Percentiles rank a stretch among this genome's conserved stretches.
These are phyloP conservation scores for Tricholoma hemisulphureum DNA, from an alignment of 768 basidiomycete genomes.

Conservation along the genomic window DNA sequence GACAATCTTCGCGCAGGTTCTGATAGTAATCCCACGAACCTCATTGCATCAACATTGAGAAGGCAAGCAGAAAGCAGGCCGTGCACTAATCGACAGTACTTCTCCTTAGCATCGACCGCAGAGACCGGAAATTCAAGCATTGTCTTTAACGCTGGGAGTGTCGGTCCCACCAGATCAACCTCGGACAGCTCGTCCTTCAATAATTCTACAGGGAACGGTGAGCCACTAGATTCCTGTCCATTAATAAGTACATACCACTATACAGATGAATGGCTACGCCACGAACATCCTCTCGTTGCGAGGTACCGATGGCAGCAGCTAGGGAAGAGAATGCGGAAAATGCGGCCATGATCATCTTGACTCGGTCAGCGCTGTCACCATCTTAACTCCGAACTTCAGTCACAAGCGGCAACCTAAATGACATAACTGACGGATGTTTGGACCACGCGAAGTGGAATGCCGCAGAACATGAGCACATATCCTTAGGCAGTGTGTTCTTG, in stretches of 20 bases:
- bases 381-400: slow-evolving; percentile 34
- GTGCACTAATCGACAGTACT: slow-evolving; percentile 64
- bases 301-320: slow-evolving; percentile 52
- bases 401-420: neutral
- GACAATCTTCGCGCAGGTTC: neutral
- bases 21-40: slow-evolving; percentile 46
- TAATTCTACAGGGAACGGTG: slow-evolving; percentile 47
- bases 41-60: slow-evolving; percentile 87
- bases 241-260: slow-evolving; percentile 48
- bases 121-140: slow-evolving; percentile 57
- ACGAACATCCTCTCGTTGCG: slow-evolving; percentile 71
- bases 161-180: slow-evolving; percentile 77
- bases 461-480: slow-evolving; percentile 82
- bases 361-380: slow-evolving; percentile 52
- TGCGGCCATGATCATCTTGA: slow-evolving; percentile 60
- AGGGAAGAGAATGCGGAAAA: slow-evolving; percentile 63
- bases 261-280: slow-evolving; percentile 80
- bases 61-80: slow-evolving; percentile 85
- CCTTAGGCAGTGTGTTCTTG: slow-evolving; percentile 68
- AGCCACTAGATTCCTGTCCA: neutral
- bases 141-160: slow-evolving; percentile 74
- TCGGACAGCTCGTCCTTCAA: slow-evolving; percentile 84
- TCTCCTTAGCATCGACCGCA: slow-evolving; percentile 42
- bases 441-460: slow-evolving; percentile 55
- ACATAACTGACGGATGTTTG: slow-evolving; percentile 47